Evolutionary conservation across 164 flowering plant genomes (phyloP).

Genomic region (Chimonanthus praecox): DNA sequence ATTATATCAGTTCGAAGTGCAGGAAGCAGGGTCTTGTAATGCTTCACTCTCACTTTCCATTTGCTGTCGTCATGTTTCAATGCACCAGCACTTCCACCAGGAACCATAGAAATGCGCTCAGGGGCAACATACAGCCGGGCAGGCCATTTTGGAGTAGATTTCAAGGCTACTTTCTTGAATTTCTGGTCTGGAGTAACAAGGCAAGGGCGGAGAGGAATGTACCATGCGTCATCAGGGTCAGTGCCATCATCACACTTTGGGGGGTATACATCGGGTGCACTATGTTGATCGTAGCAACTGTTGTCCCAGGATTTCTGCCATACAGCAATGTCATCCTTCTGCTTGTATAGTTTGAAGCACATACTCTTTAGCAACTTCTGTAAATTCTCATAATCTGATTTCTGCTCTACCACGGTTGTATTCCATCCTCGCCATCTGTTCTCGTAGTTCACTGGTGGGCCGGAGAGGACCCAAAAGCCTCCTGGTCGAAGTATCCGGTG

Average conservation of each 20-base stretch:
- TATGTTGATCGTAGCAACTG: conserved; percentile 57
- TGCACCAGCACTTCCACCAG: conserved; percentile 62
- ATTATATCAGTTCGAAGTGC: conserved; percentile 75
- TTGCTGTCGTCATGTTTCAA: conserved; percentile 85
- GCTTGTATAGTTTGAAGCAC: conserved; percentile 82
- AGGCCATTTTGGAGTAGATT: conserved; percentile 77
- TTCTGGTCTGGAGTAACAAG: conserved; percentile 59
- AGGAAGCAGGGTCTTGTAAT: conserved; percentile 81
- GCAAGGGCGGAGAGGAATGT: conserved; percentile 84
- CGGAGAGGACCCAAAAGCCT: conserved; percentile 97
- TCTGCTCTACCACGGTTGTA: conserved; percentile 86
- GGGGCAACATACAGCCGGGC: conserved; percentile 63
- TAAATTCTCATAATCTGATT: conserved; percentile 73
- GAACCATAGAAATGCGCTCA: conserved; percentile 59
- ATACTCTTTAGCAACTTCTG: conserved; percentile 66
- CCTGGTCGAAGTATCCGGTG: conserved; percentile 97
- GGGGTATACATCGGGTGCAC: conserved; percentile 52
- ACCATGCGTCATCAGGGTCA: conserved; percentile 90
- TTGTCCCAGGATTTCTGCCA: conserved; percentile 76
- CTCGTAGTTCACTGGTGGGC: conserved; percentile 96
- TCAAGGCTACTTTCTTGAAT: conserved; percentile 38
- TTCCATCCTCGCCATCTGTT: conserved; percentile 94
- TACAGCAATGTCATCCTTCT: conserved; percentile 92
- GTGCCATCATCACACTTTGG: conserved; percentile 83
- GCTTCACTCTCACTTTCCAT: conserved; percentile 79